A percentile compares a stretch with the other conserved stretches of the same genome.
These are phyloP conservation scores for Geranomyces variabilis DNA, from an alignment of 192 early-diverging fungal genomes.

Conservation along the genomic window DNA sequence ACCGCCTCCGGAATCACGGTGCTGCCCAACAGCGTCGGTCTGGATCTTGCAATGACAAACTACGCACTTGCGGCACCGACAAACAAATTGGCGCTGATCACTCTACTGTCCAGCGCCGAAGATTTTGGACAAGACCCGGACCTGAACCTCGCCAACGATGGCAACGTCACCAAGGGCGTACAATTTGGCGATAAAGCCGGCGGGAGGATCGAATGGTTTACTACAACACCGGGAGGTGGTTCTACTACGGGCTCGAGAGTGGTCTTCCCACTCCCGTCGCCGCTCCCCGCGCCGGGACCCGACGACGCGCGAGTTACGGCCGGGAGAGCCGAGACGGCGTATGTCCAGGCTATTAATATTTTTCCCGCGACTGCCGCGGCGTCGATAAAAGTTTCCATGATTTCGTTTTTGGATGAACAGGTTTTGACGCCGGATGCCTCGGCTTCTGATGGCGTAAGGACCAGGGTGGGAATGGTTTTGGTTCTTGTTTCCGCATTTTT, in stretches of 20 bases:
- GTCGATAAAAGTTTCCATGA: not conserved
- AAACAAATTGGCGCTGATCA: not conserved
- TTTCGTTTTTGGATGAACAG: constrained; percentile 22
- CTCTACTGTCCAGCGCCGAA: constrained; percentile 4
- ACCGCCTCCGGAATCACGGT: not conserved
- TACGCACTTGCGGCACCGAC: not conserved
- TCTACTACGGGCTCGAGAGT: not conserved
- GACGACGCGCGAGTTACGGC: constrained; percentile 13
- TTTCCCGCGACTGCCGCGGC: not conserved
- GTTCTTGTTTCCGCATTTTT: too few relatives aligned
- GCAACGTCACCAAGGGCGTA: constrained; percentile 7
- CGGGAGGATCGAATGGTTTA: constrained; percentile 8
- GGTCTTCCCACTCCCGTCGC: not conserved
- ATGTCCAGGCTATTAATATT: constrained; percentile 7
- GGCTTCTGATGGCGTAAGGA: not conserved
- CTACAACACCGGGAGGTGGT: not conserved
- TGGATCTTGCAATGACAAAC: constrained; percentile 9
- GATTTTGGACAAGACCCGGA: constrained; percentile 10
- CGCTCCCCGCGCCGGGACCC: not conserved
- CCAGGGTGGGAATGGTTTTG: too few relatives aligned
- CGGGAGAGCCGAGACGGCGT: not conserved
- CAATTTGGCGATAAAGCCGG: constrained; percentile 17
- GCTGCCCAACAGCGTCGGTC: constrained; percentile 3
- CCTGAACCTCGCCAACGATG: not conserved
- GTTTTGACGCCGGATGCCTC: constrained; percentile 12